These are phyloP conservation scores for Aspergillus panamensis DNA, from an alignment of 495 filamentous ascomycete species.

Conservation along the genomic window DNA sequence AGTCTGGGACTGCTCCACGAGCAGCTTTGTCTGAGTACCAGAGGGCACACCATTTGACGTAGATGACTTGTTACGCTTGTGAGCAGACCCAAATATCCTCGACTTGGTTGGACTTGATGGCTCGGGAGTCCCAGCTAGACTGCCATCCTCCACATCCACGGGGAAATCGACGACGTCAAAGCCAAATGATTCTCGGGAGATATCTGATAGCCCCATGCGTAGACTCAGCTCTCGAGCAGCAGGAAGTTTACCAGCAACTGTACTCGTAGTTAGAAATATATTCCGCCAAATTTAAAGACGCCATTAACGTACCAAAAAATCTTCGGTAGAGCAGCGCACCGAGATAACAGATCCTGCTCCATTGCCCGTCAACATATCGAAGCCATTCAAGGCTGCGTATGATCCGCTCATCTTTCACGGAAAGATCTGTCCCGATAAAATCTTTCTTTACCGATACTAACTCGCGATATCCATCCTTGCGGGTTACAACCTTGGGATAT, in stretches of 20 bases:
- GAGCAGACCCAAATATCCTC: conserved; percentile 21
- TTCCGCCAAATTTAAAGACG: neutral
- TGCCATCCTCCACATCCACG: conserved; percentile 21
- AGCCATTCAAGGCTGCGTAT: conserved; percentile 86
- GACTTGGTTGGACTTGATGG: conserved; percentile 36
- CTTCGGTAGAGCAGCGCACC: conserved; percentile 66
- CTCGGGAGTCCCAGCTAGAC: conserved; percentile 23
- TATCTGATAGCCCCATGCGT: conserved; percentile 39
- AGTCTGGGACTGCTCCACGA: conserved; percentile 55
- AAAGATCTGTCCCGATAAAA: conserved; percentile 61
- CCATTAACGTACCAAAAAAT: conserved; percentile 36
- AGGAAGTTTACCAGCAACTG: conserved; percentile 48
- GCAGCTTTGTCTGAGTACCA: conserved; percentile 19
- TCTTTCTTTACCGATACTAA: conserved; percentile 51
- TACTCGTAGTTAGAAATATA: conserved; percentile 8
- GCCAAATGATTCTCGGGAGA: conserved; percentile 43
- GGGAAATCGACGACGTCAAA: conserved; percentile 38
- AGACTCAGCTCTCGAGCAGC: conserved; percentile 62
- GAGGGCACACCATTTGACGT: conserved; percentile 13
- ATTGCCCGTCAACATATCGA: conserved; percentile 64
- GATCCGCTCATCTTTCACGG: conserved; percentile 61
- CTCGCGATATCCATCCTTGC: conserved; percentile 32
- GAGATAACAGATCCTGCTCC: conserved; percentile 64
- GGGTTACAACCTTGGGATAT: conserved; percentile 33
- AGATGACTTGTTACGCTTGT: conserved; percentile 23